These are phyloP conservation scores for Fusarium torreyae DNA, from an alignment of 2,329 filamentous ascomycete genomes.

Conservation along the genomic window DNA sequence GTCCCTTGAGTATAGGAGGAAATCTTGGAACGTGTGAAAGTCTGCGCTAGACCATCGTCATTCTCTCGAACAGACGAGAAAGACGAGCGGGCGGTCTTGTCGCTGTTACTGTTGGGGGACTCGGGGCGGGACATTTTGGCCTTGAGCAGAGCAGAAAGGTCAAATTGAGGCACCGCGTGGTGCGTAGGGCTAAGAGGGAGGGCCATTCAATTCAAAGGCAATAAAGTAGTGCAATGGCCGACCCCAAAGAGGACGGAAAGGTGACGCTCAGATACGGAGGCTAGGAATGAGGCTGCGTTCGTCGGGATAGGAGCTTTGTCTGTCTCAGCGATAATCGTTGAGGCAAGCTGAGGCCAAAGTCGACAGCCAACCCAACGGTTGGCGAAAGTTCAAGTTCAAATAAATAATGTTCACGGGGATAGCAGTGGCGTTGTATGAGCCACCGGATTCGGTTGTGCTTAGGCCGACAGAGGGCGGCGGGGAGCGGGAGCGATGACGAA, in stretches of 20 bases:
- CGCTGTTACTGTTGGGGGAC: constrained; percentile 54
- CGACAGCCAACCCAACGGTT: constrained; percentile 41
- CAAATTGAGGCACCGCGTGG: constrained; percentile 56
- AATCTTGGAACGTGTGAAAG: constrained; percentile 74
- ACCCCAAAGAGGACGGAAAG: constrained; percentile 39
- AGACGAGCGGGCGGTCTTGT: constrained; percentile 65
- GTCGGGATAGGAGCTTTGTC: constrained; percentile 10
- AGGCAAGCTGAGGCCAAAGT: too few relatives aligned
- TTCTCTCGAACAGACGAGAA: constrained; percentile 75
- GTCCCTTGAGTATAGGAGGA: constrained; percentile 68
- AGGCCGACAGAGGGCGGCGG: constrained; percentile 30
- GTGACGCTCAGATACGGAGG: constrained; percentile 4
- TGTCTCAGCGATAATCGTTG: constrained; percentile 10
- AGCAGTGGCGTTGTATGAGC: constrained; percentile 42
- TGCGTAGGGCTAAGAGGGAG: constrained; percentile 52
- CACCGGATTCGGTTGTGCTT: constrained; percentile 40
- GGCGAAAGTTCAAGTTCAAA: constrained; percentile 30
- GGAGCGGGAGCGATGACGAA: constrained; percentile 40
- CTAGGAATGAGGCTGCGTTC: constrained; percentile 33
- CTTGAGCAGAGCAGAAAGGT: constrained; percentile 54
- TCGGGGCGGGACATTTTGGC: constrained; percentile 57
- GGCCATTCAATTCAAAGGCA: constrained; percentile 51
- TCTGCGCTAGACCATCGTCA: constrained; percentile 72
- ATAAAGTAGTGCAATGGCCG: constrained; percentile 37
- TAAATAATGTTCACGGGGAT: constrained; percentile 28